phyloP scores from a whole-genome alignment of 352 stramenopile genomes.

The Globisporangium recalcitrans region DNA sequence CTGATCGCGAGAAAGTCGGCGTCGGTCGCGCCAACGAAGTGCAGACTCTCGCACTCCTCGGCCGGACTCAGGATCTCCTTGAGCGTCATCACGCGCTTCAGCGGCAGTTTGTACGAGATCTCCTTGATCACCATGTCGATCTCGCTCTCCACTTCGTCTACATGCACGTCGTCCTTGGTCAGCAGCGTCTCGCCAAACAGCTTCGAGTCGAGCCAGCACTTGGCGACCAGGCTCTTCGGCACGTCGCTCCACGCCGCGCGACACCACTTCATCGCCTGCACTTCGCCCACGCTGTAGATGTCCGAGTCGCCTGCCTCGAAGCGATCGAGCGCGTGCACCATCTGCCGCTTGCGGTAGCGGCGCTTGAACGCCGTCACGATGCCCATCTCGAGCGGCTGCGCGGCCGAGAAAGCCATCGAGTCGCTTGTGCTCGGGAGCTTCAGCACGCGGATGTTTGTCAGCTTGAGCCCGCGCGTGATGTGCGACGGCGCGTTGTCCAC shows the following conservation, averaged over 20 bases:
- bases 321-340: constrained; percentile 18
- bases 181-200: constrained; percentile 10
- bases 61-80: constrained; percentile 15
- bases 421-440: not conserved
- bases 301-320: constrained; percentile 12
- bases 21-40: constrained; percentile 15
- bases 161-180: not conserved
- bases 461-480: constrained; percentile 20
- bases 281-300: constrained; percentile 12
- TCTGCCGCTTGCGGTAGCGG: constrained; percentile 21
- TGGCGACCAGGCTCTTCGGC: constrained; percentile 7
- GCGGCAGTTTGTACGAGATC: constrained; percentile 10
- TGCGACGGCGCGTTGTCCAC: constrained; percentile 28
- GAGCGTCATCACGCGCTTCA: constrained; percentile 16
- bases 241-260: constrained; percentile 15
- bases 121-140: constrained; percentile 15
- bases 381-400: constrained; percentile 11
- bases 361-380: constrained; percentile 25
- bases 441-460: constrained; percentile 24
- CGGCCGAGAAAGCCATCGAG: not conserved
- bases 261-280: constrained; percentile 17
- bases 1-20: constrained; percentile 11
- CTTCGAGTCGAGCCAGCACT: constrained; percentile 14
- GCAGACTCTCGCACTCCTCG: constrained; percentile 13
- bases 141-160: constrained; percentile 8